Evolutionary conservation across 768 basidiomycete species (phyloP), one percentile per base, ranked within the genome.

Genomic region (Leucocoprinus sp.): DNA sequence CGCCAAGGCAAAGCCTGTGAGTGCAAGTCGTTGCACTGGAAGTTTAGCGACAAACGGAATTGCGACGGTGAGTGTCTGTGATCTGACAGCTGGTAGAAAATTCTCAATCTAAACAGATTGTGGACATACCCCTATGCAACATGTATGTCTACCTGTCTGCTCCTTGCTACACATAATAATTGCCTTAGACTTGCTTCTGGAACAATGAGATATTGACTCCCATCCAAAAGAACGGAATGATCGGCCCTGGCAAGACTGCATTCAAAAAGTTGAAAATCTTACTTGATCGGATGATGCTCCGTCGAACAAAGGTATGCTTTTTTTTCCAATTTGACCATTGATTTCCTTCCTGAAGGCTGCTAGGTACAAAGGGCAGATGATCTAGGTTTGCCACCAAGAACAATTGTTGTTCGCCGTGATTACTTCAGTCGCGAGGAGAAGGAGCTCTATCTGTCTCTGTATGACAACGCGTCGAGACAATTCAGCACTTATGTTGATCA

Each of bases 401-500:
- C 82, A 0, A 86, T 99, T 17, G 72, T 88, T 38, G 81, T 99
- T 47, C 78, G 91, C 35, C 70, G 82, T 41, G 95, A 98, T 61
- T 87, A 84, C 62, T 98, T 98, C 70, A 93, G 89, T 52, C 85
- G 90, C 0, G 93, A 96, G 63, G 96, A 99, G 67, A 97, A 93
- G 60, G 96, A 99, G 55, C 67, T 97, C 3, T 96, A 95, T 60
- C 72, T 82, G 26, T 91, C 88, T 1, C 67, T 99, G 21, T 98
- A 93, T 69, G 83, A 88, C 3, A 89, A 93, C 52, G 93, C 93
- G 8, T 93, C 88, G 65, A 72, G 96, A 33, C 83, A 90, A 57
- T 99, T 98, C 63, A 80, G 57, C 43, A 98, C 93, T 2, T 99
- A 89, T 60, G 77, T 96, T 9, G 80, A 87, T 58, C 77, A 84